Base-by-base conservation (phyloP, 2,329 filamentous ascomycete genomes). In the Claviceps citrina region DNA sequence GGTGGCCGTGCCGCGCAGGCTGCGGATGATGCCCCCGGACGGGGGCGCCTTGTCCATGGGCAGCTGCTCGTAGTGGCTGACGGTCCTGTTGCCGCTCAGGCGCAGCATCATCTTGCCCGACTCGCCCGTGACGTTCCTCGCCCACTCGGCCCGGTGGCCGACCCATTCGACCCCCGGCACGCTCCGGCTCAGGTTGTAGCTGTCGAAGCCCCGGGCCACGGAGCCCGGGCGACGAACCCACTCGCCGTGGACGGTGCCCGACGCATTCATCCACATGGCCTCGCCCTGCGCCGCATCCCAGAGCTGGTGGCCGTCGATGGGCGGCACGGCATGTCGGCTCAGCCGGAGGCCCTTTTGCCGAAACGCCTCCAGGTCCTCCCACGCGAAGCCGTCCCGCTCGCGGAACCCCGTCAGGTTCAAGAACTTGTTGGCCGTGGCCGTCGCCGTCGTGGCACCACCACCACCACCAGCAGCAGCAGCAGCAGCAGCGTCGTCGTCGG, bases 371-470 rank as follows among this genome's bases (percentile, higher is more conserved):
- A 95, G 64, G 42, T 85, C 68, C 26, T 78, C 71, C 87, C 87
- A 95, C 2, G 75, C 79, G 57, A 83, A 84, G 4, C 72, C 76
- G 59, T 93, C 82, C 16, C 76, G 70, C 35, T 75, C 64, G 36
- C 81, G 73, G 45, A 93, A 78, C 1, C 89, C 89, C 2, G 83
- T 83, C 38, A 94, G 64, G 49, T 85, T 84, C 43, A 86, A 60
- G 45, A 69, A 78, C 19, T 59, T 63, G 16, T 33, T 51, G 19
- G 22, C 33, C 9, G 48, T 34, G 35, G 36, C 46, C 47, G 18
- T 46, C 43, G 13, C 43, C n/a, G n/a, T n/a, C n/a, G n/a, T n/a
- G n/a, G n/a, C n/a, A n/a, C n/a, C n/a, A n/a, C n/a, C n/a, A n/a
- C n/a, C n/a, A n/a, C n/a, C n/a, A n/a, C n/a, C n/a, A n/a, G n/a